Evolutionary conservation across 768 basidiomycete species (phyloP), one percentile per base, ranked within the genome.

Genomic region (Hygrocybe coccinea): DNA sequence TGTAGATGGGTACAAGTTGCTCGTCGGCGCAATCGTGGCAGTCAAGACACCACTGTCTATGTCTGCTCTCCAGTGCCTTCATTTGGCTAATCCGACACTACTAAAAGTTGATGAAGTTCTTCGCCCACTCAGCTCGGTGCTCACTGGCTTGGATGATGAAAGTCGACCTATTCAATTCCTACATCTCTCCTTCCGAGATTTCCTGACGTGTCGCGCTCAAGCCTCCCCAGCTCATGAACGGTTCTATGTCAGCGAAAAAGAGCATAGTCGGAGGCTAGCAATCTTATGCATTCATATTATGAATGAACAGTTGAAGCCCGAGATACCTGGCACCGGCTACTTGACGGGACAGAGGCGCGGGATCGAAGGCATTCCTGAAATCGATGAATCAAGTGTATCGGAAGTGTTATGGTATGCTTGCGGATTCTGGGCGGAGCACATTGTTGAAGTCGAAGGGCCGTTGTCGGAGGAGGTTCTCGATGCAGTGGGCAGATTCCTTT

Each of bases 371-470:
- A 35, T 49, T 25, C 47, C 47, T 14, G 24, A 7, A 8, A 49
- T 49, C 17, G 47, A 49, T 22, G 8, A n/a, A n/a, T n/a, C n/a
- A n/a, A n/a, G n/a, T n/a, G n/a, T 49, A 11, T 49, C 47, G 12
- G 55, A 56, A 33, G 55, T 36, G 10, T 14, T 51, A 2, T 21
- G n/a, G 24, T 56, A 56, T 47, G 49, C 55, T n/a, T 56, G 55
- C 24, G 39, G 29, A 17, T 49, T 38, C 35, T 56, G 55, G 55
- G 39, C 38, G 19, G 36, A 51, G n/a, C 55, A 56, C 50, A 22
- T 49, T n/a, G 41, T 56, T 22, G 55, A 21, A 2, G 49, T 56
- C 25, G 37, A 51, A 4, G 39, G 24, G 14, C 47, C 47, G 11
- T 12, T 35, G 33, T 14, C 47, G 8, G 14, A 11, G 12, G 17